These are phyloP conservation scores for Fraxinus cuspidata DNA, from an alignment of 257 asterid genomes.

Conservation along the genomic window DNA sequence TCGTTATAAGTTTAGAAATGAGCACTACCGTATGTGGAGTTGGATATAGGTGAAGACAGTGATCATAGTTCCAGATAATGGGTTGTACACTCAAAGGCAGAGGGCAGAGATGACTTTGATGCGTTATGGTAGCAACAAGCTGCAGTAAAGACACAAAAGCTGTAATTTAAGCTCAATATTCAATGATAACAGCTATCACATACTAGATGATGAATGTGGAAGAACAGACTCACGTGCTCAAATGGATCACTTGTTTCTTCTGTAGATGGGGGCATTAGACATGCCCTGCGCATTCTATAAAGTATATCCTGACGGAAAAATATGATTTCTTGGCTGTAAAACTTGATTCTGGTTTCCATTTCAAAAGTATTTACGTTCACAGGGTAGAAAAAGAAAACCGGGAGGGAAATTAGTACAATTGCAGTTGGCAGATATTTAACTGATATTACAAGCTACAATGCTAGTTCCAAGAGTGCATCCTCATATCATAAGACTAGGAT, in stretches of 20 bases:
- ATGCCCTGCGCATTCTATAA: constrained; percentile 89
- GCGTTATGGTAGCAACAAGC: constrained; percentile 94
- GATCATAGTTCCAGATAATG: constrained; percentile 91
- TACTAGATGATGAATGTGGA: constrained; percentile 19
- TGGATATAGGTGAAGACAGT: constrained; percentile 89
- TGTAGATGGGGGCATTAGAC: constrained; percentile 81
- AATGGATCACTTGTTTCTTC: constrained; percentile 93
- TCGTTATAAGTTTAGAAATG: constrained; percentile 24
- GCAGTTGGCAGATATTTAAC: neutral
- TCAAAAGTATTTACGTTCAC: constrained; percentile 17
- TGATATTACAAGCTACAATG: constrained; percentile 7
- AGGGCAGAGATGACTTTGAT: constrained; percentile 98
- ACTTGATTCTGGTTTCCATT: constrained; percentile 68
- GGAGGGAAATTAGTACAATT: constrained; percentile 6
- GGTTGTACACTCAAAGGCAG: constrained; percentile 88
- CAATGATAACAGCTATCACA: constrained; percentile 13
- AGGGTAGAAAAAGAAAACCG: neutral
- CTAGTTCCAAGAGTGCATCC: constrained; percentile 15
- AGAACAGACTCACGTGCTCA: constrained; percentile 71
- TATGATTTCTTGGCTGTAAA: constrained; percentile 87
- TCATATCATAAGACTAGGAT: constrained; percentile 12
- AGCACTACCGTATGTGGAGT: constrained; percentile 77
- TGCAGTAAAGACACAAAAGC: constrained; percentile 37
- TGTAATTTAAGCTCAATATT: constrained; percentile 10
- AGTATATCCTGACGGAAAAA: constrained; percentile 95